phyloP scores from a whole-genome alignment of 176 grass and related monocot species.

The Canna indica region DNA sequence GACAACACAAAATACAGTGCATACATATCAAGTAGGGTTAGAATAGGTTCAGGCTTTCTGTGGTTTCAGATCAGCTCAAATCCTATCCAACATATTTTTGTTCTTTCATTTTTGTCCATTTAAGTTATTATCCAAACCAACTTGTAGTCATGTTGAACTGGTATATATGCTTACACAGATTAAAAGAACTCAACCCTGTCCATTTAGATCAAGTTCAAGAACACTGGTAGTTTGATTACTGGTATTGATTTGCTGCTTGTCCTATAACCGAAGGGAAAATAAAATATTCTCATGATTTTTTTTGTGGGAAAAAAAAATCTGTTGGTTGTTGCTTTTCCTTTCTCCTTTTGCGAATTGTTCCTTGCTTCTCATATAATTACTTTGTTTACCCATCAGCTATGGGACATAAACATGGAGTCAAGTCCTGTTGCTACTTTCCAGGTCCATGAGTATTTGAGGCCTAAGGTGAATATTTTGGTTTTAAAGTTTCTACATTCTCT shows the following conservation, averaged over 20 bases:
- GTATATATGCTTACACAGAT: neutral
- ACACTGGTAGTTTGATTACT: neutral
- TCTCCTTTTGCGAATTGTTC: conserved; percentile 60
- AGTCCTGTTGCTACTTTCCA: conserved; percentile 2
- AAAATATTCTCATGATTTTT: neutral
- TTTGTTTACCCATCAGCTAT: neutral
- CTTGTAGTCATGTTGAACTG: neutral
- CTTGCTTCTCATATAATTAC: conserved; percentile 25
- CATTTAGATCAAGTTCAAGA: neutral
- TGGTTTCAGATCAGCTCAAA: neutral
- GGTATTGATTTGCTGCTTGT: neutral
- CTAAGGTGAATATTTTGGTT: conserved; percentile 3
- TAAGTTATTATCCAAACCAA: neutral
- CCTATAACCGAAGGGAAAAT: too few relatives aligned
- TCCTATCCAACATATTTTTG: neutral
- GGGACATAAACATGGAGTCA: conserved; percentile 7
- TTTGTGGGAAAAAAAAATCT: neutral
- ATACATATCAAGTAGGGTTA: too few relatives aligned
- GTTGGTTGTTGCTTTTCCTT: conserved; percentile 22
- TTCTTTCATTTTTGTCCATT: neutral
- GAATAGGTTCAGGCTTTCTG: too few relatives aligned
- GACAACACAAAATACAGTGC: too few relatives aligned
- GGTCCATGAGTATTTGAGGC: conserved; percentile 4
- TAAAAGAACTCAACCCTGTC: neutral
- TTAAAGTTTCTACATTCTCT: neutral